Percentiles rank a stretch among this genome's conserved stretches.
phyloP scores from a whole-genome alignment of 2,329 filamentous ascomycete species.

The Aspergillus novofumigatus region DNA sequence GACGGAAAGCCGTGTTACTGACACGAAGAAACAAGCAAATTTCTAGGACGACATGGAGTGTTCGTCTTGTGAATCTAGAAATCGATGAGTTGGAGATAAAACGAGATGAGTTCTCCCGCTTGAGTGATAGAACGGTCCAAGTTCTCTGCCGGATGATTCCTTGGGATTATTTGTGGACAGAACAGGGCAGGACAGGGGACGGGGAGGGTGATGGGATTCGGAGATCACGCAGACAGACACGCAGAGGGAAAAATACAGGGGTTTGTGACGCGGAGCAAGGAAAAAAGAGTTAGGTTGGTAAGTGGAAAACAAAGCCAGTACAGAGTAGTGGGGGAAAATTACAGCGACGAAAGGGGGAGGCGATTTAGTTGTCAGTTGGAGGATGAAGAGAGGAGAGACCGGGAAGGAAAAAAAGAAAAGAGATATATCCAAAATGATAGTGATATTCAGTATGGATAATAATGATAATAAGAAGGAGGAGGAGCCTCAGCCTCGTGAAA shows the following conservation, averaged over 20 bases:
- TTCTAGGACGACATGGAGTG: conserved; percentile 29
- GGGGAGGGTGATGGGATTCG: background rate
- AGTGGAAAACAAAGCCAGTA: background rate
- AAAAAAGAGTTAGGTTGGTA: background rate
- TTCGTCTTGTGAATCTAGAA: conserved; percentile 5
- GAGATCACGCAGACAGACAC: background rate
- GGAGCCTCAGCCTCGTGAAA: background rate
- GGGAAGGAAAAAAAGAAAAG: background rate
- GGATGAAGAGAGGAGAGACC: too few species aligned
- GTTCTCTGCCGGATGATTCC: conserved; percentile 7
- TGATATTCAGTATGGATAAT: background rate
- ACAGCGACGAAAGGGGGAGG: background rate
- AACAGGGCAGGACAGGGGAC: background rate
- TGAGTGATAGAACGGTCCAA: conserved; percentile 1
- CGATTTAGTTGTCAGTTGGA: background rate
- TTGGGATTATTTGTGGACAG: background rate
- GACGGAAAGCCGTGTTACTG: conserved; percentile 26
- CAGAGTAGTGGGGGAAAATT: background rate
- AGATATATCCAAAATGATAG: background rate
- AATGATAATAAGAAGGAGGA: background rate
- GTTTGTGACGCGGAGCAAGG: background rate
- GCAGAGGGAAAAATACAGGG: background rate
- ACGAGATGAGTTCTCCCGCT: background rate
- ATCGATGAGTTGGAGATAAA: background rate
- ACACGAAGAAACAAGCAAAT: conserved; percentile 22